phyloP scores from a whole-genome alignment of 805 yeast species.

The Wickerhamomyces rabaulensis region DNA sequence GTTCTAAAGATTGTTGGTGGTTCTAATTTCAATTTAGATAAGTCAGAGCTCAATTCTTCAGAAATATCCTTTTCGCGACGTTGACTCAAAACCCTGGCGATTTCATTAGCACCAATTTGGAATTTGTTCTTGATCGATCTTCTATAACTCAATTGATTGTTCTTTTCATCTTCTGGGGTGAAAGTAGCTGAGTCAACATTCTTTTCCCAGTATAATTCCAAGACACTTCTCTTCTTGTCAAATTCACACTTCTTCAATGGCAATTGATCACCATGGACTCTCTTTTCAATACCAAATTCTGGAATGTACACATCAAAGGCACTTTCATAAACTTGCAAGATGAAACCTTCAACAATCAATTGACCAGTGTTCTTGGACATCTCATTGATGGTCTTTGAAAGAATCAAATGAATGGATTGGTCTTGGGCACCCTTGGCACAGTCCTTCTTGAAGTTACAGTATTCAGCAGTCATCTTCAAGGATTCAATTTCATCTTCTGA shows the following conservation, averaged over 20 bases:
- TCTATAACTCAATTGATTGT: conserved; percentile 63
- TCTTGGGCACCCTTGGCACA: conserved; percentile 92
- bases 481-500: conserved; percentile 57
- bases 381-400: conserved; percentile 79
- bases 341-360: conserved; percentile 77
- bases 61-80: conserved; percentile 9
- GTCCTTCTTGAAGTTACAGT: conserved; percentile 92
- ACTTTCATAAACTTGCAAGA: conserved; percentile 89
- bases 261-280: conserved; percentile 96
- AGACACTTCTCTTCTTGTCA: conserved; percentile 56
- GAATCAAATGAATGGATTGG: conserved; percentile 82
- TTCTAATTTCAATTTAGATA: conserved; percentile 43
- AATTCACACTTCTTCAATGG: conserved; percentile 92
- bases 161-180: conserved; percentile 85
- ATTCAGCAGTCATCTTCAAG: conserved; percentile 78
- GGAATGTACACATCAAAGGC: conserved; percentile 92
- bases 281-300: conserved; percentile 89
- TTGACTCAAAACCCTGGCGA: conserved; percentile 50
- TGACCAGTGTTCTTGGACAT: conserved; percentile 74
- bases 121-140: conserved; percentile 73
- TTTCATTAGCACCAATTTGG: conserved; percentile 64
- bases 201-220: conserved; percentile 89
- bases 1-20: conserved; percentile 31
- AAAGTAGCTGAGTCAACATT: conserved; percentile 90
- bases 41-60: conserved; percentile 42